Conservation (phyloP, 1,284 basidiomycete genomes). For the Leccinum angustisporum region DNA sequence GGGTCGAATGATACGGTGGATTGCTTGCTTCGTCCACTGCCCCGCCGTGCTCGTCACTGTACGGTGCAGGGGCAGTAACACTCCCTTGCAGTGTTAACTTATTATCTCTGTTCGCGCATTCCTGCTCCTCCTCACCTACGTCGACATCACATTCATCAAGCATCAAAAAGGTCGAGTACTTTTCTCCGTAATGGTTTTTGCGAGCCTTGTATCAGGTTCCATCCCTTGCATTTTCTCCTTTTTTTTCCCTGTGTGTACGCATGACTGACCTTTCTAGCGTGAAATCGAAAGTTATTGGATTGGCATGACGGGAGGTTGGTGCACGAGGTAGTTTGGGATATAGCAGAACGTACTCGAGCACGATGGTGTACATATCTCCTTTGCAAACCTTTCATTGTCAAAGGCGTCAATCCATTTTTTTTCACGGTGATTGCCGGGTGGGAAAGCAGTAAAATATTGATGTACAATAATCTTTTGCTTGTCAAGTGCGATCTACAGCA, state of each 20-base stretch:
- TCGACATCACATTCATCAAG: conserved; percentile 11
- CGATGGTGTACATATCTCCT: conserved; percentile 5
- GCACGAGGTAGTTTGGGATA: conserved; percentile 4
- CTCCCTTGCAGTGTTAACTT: conserved; percentile 30
- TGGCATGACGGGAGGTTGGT: conserved; percentile 2
- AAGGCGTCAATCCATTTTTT: conserved; percentile 2
- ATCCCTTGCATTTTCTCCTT: conserved; percentile 2
- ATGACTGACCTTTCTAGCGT: conserved; percentile 32
- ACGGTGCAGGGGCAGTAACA: background rate
- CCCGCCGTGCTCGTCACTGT: background rate
- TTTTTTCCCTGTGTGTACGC: conserved; percentile 7
- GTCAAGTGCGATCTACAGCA: background rate
- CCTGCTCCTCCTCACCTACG: background rate
- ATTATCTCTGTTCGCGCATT: conserved; percentile 22
- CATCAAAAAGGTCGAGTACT: conserved; percentile 33
- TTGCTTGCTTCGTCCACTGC: background rate
- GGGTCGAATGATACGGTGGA: conserved; percentile 30
- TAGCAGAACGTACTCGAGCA: conserved; percentile 13
- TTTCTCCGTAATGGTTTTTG: conserved; percentile 17
- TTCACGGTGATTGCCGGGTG: conserved; percentile 10
- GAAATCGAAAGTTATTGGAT: conserved; percentile 5
- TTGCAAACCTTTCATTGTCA: background rate
- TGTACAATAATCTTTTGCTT: background rate
- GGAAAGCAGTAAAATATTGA: background rate
- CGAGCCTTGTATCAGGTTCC: conserved; percentile 1